A percentile compares a stretch with the other conserved stretches of the same genome.
Evolutionary conservation across 192 early-diverging fungal species (phyloP).

Genomic region (Coemansia sp.): DNA sequence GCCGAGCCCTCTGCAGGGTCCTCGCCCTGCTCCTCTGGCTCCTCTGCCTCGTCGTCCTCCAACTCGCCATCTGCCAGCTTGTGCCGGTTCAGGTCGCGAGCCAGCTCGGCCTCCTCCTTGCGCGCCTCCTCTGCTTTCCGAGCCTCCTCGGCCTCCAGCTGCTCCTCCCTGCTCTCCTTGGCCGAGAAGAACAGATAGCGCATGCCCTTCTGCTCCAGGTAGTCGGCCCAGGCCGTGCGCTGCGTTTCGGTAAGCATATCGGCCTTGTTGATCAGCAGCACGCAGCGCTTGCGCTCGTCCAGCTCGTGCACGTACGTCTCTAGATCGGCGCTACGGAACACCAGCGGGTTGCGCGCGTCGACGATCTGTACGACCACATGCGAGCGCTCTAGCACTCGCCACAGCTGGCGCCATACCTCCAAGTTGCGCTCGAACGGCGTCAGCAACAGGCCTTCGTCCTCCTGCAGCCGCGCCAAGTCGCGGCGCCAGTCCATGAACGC

Average conservation of each 20-base stretch:
- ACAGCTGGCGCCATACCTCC: slow-evolving; percentile 98
- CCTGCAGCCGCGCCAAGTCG: slow-evolving; percentile 77
- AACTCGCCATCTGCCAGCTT: slow-evolving; percentile 20
- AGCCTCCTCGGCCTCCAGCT: slow-evolving; percentile 51
- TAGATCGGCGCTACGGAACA: slow-evolving; percentile 87
- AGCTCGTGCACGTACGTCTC: slow-evolving; percentile 90
- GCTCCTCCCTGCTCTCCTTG: slow-evolving; percentile 68
- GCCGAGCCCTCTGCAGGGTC: slow-evolving; percentile 13
- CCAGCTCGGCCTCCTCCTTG: slow-evolving; percentile 44
- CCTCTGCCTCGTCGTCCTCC: slow-evolving; percentile 19
- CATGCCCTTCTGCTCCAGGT: slow-evolving; percentile 78
- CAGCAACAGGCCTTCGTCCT: slow-evolving; percentile 85
- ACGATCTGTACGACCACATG: slow-evolving; percentile 97
- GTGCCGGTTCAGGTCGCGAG: slow-evolving; percentile 25
- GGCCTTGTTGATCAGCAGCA: slow-evolving; percentile 97
- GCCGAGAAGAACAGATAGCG: slow-evolving; percentile 94
- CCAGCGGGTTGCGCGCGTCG: slow-evolving; percentile 91
- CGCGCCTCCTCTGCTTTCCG: slow-evolving; percentile 51
- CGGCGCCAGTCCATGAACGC: slow-evolving; percentile 91
- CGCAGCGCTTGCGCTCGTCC: slow-evolving; percentile 73
- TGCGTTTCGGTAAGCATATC: slow-evolving; percentile 90
- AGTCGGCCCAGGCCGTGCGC: slow-evolving; percentile 83
- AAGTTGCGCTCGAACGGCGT: slow-evolving; percentile 98
- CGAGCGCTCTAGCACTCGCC: slow-evolving; percentile 97
- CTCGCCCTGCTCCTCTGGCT: slow-evolving; percentile 5